Evolutionary conservation across 1,139 yeast species (phyloP).

Genomic region (Suhomyces wounanorum): DNA sequence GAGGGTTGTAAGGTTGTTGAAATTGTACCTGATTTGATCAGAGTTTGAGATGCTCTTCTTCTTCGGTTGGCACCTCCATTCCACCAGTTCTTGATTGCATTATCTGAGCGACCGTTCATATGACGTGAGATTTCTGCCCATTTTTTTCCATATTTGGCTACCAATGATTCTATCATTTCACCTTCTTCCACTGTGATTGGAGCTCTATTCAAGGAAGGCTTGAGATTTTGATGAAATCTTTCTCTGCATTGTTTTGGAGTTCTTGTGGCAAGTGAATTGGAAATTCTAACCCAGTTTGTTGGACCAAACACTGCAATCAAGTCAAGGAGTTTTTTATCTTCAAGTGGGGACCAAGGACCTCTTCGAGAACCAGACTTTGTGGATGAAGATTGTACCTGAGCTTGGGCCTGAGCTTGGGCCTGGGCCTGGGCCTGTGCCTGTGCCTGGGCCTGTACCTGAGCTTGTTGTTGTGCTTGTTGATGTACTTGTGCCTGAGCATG

Average conservation of each 20-base stretch:
- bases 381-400: background rate
- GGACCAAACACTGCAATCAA: conserved; percentile 78
- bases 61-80: conserved; percentile 87
- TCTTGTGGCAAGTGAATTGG: conserved; percentile 70
- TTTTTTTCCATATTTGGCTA: conserved; percentile 77
- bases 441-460: background rate
- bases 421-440: background rate
- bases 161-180: conserved; percentile 73
- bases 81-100: conserved; percentile 97
- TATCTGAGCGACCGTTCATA: conserved; percentile 82
- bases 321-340: conserved; percentile 71
- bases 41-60: conserved; percentile 45
- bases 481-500: too few relatives aligned
- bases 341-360: conserved; percentile 92
- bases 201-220: conserved; percentile 76
- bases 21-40: background rate
- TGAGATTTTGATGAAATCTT: conserved; percentile 87
- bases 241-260: conserved; percentile 94
- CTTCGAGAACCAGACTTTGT: conserved; percentile 28
- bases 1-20: background rate
- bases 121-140: conserved; percentile 96
- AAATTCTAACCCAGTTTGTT: conserved; percentile 86
- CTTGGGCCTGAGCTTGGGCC: background rate
- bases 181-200: conserved; percentile 91
- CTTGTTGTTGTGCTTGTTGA: background rate